phyloP scores from a whole-genome alignment of 2,329 filamentous ascomycete species.

The Stylonectria norvegica region DNA sequence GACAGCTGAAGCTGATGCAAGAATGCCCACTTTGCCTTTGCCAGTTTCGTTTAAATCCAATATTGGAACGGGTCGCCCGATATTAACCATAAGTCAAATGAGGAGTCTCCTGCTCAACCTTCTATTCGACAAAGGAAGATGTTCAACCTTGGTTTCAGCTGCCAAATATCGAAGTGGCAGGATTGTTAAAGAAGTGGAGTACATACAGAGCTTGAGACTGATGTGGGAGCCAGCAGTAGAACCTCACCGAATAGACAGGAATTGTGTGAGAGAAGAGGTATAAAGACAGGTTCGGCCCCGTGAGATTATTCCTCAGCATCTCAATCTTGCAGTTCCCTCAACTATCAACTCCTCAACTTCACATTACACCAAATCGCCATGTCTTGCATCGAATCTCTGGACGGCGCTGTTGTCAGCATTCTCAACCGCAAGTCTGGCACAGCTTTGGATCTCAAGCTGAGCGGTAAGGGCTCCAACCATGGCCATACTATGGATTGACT shows the following conservation, averaged over 20 bases:
- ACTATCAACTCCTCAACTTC: neutral
- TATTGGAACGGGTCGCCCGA: neutral
- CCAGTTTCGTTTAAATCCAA: neutral
- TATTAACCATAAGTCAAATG: neutral
- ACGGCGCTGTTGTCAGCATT: constrained; percentile 3
- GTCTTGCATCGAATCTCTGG: constrained; percentile 1
- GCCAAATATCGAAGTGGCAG: neutral
- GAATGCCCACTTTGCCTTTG: neutral
- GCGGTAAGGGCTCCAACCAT: neutral
- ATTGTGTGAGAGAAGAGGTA: no score
- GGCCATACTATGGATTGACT: neutral
- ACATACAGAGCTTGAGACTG: neutral
- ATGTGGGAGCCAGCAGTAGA: neutral
- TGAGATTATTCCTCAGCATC: neutral
- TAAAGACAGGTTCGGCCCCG: neutral
- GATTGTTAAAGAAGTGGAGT: neutral
- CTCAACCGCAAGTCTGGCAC: constrained; percentile 1
- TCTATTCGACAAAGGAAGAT: neutral
- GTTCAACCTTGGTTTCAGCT: neutral
- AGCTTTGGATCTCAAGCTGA: constrained; percentile 2
- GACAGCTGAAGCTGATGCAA: neutral
- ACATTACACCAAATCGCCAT: neutral
- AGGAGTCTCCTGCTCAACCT: neutral
- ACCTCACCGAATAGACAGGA: neutral
- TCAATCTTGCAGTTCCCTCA: neutral